Evolutionary conservation across 2,329 filamentous ascomycete genomes (phyloP).

Genomic region (Chrysosporium keratinophilum): DNA sequence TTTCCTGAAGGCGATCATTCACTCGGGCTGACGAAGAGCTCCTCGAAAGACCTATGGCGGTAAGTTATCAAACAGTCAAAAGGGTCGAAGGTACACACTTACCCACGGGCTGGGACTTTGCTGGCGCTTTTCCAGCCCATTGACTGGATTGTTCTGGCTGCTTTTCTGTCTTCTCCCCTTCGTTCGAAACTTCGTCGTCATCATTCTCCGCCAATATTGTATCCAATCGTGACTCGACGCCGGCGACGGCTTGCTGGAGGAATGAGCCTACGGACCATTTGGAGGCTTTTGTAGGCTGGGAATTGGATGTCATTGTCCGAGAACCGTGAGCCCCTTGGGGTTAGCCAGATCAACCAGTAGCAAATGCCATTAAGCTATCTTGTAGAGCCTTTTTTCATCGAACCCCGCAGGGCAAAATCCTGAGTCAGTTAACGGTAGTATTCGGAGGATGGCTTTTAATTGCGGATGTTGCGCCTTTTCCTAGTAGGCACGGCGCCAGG

Average conservation of each 20-base stretch:
- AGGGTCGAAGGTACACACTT: constrained; percentile 16
- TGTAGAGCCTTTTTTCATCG: not conserved
- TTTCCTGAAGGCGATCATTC: constrained; percentile 79
- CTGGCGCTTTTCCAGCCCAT: constrained; percentile 18
- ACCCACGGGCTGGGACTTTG: constrained; percentile 23
- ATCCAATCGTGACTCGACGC: constrained; percentile 86
- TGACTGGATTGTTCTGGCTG: constrained; percentile 29
- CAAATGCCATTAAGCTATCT: not conserved
- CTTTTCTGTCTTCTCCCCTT: constrained; percentile 23
- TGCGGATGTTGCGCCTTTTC: not conserved
- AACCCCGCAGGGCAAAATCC: not conserved
- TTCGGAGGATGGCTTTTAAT: not conserved
- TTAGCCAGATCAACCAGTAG: not conserved
- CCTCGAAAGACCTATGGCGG: constrained; percentile 44
- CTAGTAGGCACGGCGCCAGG: not conserved
- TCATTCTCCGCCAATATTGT: constrained; percentile 78
- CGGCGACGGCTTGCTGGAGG: constrained; percentile 80
- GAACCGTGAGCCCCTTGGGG: not conserved
- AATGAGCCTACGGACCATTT: constrained; percentile 62
- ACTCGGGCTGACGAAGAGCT: constrained; percentile 54
- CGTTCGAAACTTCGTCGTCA: constrained; percentile 30
- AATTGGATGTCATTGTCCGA: constrained; percentile 12
- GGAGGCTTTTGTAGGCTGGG: constrained; percentile 29
- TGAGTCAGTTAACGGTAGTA: not conserved
- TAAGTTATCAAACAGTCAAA: constrained; percentile 6